phyloP scores from a whole-genome alignment of 1,284 basidiomycete genomes.

The Sporisorium graminicola region DNA sequence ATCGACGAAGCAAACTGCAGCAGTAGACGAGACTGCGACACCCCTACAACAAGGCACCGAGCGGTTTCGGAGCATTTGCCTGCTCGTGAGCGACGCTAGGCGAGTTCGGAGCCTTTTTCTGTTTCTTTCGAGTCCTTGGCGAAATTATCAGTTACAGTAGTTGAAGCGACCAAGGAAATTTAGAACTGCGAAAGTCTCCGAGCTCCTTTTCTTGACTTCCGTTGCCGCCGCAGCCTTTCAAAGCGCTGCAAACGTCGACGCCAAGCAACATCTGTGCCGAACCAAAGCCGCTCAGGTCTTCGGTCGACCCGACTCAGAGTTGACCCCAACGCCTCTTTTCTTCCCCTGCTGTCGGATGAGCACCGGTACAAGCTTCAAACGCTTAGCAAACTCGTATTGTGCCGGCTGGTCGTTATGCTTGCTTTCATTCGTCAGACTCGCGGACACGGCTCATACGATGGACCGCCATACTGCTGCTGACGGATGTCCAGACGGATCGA shows the following conservation, averaged over 20 bases:
- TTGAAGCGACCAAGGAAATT: background rate
- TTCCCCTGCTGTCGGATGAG: too few relatives aligned
- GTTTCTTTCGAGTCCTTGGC: background rate
- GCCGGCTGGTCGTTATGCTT: background rate
- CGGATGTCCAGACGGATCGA: too few relatives aligned
- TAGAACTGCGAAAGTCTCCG: background rate
- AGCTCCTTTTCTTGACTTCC: background rate
- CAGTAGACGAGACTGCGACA: background rate
- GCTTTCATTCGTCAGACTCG: background rate
- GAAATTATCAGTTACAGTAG: too few relatives aligned
- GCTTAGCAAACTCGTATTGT: background rate
- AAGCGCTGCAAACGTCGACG: background rate
- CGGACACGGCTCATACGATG: background rate
- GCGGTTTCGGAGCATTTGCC: background rate
- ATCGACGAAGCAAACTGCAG: background rate
- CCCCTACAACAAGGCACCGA: constrained; percentile 3
- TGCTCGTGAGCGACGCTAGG: background rate
- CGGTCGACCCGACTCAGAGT: background rate
- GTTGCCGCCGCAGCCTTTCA: background rate
- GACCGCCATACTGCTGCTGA: background rate
- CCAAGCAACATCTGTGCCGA: background rate
- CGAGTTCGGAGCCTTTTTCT: constrained; percentile 22
- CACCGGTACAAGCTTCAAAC: background rate
- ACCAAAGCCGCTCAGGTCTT: background rate
- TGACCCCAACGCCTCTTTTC: too few relatives aligned